Conservation (phyloP, 2,329 filamentous ascomycete genomes). For the Aspergillus aculeatinus region DNA sequence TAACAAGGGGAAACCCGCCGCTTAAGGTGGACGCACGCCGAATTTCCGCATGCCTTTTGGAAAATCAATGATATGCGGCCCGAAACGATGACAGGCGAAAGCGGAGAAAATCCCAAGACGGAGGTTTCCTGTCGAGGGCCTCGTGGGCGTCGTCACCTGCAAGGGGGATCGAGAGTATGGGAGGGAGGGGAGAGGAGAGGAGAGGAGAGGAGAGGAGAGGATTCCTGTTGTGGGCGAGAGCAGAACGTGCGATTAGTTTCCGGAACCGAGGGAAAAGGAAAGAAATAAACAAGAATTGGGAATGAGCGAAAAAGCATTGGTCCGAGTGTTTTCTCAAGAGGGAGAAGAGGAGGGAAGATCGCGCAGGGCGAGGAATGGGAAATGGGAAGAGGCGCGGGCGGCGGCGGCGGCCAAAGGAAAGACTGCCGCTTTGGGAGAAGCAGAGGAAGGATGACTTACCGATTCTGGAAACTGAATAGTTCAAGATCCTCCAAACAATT, state of each 20-base stretch:
- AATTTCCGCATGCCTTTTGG: constrained; percentile 9
- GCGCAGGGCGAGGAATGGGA: background rate
- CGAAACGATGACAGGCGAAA: constrained; percentile 4
- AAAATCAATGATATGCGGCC: background rate
- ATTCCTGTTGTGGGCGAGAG: background rate
- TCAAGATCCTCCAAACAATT: too few species aligned
- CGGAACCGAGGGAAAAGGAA: background rate
- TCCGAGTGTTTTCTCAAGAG: background rate
- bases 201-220: background rate
- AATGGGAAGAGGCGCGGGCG: background rate
- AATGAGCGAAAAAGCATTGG: constrained; percentile 1
- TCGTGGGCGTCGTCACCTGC: constrained; percentile 6
- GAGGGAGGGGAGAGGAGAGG: background rate
- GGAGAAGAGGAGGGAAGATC: background rate
- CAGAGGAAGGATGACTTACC: background rate
- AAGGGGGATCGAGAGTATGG: constrained; percentile 1
- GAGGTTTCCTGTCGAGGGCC: background rate
- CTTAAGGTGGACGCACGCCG: constrained; percentile 14
- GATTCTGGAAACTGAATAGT: background rate
- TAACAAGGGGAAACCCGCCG: constrained; percentile 26
- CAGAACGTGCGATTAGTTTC: constrained; percentile 4
- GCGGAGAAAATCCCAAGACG: constrained; percentile 10
- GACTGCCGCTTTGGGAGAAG: too few species aligned
- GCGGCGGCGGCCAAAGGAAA: too few species aligned
- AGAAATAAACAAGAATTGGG: background rate